Percentiles rank a stretch among this genome's conserved stretches.
Evolutionary conservation across 768 basidiomycete genomes (phyloP).

Genomic region (Amanita exitialis): DNA sequence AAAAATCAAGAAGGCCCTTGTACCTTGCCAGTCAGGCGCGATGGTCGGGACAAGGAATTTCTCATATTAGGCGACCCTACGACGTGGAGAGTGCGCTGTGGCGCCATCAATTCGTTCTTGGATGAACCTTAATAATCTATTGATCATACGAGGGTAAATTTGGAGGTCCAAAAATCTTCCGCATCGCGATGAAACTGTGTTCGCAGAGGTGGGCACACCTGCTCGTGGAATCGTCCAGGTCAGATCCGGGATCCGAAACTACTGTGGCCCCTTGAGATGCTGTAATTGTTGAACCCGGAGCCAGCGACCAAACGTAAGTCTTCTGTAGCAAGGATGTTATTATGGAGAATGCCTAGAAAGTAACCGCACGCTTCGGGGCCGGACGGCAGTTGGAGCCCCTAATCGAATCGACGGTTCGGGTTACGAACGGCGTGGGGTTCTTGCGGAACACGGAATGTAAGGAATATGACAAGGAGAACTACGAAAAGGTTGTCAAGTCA

Average conservation of each 20-base stretch:
- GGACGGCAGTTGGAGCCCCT: not conserved
- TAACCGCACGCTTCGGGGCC: not conserved
- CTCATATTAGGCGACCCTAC: not conserved
- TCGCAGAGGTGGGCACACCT: not conserved
- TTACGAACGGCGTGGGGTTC: not conserved
- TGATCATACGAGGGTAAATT: no score
- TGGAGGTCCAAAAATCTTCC: no score
- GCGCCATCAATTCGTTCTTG: no score
- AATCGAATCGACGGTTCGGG: not conserved
- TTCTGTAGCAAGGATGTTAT: not conserved
- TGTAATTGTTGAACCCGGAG: not conserved
- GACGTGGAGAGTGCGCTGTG: no score
- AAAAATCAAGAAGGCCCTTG: not conserved
- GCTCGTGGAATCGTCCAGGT: not conserved
- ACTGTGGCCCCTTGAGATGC: not conserved
- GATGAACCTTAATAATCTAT: no score
- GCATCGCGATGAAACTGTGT: not conserved
- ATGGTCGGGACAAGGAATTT: not conserved
- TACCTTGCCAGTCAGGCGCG: not conserved
- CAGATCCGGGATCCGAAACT: not conserved
- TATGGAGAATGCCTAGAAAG: not conserved
- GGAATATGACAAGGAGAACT: not conserved
- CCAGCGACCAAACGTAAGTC: not conserved
- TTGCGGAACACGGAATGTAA: constrained; percentile 3
- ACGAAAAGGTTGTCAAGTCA: not conserved